phyloP scores from a whole-genome alignment of 2,329 filamentous ascomycete genomes.

The Hypocrella siamensis region DNA sequence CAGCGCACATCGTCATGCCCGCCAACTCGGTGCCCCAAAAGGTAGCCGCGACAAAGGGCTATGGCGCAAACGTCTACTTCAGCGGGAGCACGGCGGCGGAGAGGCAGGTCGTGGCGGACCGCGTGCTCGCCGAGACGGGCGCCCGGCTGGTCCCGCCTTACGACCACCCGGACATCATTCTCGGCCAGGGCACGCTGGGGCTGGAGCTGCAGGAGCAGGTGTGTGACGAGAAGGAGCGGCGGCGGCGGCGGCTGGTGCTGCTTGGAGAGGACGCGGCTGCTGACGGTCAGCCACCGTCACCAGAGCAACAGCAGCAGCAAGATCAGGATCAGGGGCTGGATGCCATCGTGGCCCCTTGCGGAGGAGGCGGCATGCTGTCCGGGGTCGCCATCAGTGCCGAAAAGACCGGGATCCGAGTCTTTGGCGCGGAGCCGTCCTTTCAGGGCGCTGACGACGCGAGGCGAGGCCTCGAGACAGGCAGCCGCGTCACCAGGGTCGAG shows the following conservation, averaged over 20 bases:
- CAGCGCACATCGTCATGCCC: slow-evolving; percentile 87
- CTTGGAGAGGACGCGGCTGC: slow-evolving; percentile 26
- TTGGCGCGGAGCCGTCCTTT: slow-evolving; percentile 73
- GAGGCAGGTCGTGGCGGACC: slow-evolving; percentile 60
- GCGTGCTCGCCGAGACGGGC: slow-evolving; percentile 54
- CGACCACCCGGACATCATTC: slow-evolving; percentile 79
- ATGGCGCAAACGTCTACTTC: slow-evolving; percentile 68
- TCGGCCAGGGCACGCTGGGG: slow-evolving; percentile 83
- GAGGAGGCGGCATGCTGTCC: slow-evolving; percentile 76
- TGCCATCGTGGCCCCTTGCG: slow-evolving; percentile 68
- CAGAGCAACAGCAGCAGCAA: slow-evolving; percentile 3
- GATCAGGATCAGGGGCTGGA: slow-evolving; percentile 25
- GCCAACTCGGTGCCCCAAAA: slow-evolving; percentile 72
- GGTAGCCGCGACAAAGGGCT: slow-evolving; percentile 64
- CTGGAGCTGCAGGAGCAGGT: slow-evolving; percentile 72
- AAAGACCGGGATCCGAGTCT: slow-evolving; percentile 58
- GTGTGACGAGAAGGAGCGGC: too few species aligned
- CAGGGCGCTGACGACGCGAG: slow-evolving; percentile 73
- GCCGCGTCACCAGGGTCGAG: slow-evolving; percentile 52
- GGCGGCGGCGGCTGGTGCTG: too few species aligned
- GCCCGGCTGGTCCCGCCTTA: slow-evolving; percentile 79
- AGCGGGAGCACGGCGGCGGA: slow-evolving; percentile 67
- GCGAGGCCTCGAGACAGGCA: slow-evolving; percentile 48
- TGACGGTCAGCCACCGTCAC: slow-evolving; percentile 15
- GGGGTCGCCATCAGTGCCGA: slow-evolving; percentile 66